phyloP scores from a whole-genome alignment of 768 basidiomycete genomes.

The Panus rudis region DNA sequence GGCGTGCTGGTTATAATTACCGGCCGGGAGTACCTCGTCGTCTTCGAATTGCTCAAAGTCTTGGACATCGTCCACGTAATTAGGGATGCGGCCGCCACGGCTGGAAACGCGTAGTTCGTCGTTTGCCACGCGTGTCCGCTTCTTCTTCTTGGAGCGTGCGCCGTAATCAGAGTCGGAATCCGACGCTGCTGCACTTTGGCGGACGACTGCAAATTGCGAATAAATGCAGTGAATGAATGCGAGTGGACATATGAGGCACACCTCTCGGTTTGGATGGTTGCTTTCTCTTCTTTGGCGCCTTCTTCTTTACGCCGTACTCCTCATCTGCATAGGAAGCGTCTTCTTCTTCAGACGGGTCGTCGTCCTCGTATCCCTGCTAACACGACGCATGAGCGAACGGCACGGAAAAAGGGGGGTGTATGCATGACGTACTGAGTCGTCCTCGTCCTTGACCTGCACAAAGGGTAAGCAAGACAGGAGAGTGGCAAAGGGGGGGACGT shows the following conservation, averaged over 20 bases:
- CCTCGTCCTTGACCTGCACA: constrained; percentile 27
- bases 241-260: constrained; percentile 22
- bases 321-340: constrained; percentile 77
- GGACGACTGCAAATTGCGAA: constrained; percentile 47
- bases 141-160: constrained; percentile 82
- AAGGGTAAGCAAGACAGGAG: constrained; percentile 11
- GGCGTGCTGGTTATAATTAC: constrained; percentile 38
- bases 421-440: constrained; percentile 47
- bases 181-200: constrained; percentile 45
- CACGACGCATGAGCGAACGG: not conserved
- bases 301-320: constrained; percentile 64
- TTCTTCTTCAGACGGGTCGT: constrained; percentile 35
- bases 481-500: constrained; percentile 15
- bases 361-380: constrained; percentile 53
- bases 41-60: constrained; percentile 78
- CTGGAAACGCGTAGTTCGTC: constrained; percentile 75
- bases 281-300: constrained; percentile 63
- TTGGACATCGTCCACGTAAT: constrained; percentile 64
- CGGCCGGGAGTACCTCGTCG: constrained; percentile 40
- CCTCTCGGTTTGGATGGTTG: constrained; percentile 54
- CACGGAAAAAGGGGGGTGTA: constrained; percentile 17
- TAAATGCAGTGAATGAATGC: constrained; percentile 23
- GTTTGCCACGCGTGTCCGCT: constrained; percentile 44
- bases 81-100: constrained; percentile 73
- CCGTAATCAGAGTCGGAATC: constrained; percentile 89